A percentile compares a stretch with the other conserved stretches of the same genome.
phyloP scores from a whole-genome alignment of 805 yeast genomes.

The Priceomyces medius region DNA sequence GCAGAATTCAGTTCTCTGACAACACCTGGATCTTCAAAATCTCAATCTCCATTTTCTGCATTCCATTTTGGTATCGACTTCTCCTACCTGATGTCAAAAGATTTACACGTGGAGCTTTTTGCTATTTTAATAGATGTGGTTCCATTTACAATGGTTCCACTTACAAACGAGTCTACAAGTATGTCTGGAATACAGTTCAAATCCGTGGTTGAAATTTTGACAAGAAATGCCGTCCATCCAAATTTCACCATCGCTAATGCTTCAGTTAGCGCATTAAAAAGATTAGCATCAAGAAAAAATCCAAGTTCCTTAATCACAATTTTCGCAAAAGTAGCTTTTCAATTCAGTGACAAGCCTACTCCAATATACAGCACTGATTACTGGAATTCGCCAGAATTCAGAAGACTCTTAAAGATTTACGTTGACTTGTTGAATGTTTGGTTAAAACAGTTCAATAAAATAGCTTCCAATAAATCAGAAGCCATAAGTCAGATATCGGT shows the following conservation, averaged over 20 bases:
- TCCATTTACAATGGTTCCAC: conserved; percentile 57
- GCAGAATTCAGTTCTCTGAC: conserved; percentile 14
- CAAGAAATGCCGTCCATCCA: conserved; percentile 72
- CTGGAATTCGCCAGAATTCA: conserved; percentile 60
- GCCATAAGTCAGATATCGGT: conserved; percentile 27
- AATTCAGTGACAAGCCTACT: conserved; percentile 69
- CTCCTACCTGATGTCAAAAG: conserved; percentile 30
- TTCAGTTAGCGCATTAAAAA: conserved; percentile 60
- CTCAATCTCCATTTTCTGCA: conserved; percentile 40
- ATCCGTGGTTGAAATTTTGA: conserved; percentile 68
- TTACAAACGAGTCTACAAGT: conserved; percentile 30
- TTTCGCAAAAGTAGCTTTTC: conserved; percentile 78
- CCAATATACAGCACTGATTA: conserved; percentile 55
- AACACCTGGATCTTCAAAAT: conserved; percentile 17
- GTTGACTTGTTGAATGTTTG: conserved; percentile 80
- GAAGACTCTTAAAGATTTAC: conserved; percentile 61
- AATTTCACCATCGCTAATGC: conserved; percentile 62
- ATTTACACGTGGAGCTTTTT: conserved; percentile 57
- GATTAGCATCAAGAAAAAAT: conserved; percentile 64
- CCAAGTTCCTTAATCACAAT: conserved; percentile 69
- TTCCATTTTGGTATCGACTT: conserved; percentile 42
- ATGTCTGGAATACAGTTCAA: conserved; percentile 53
- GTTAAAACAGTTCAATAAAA: conserved; percentile 62
- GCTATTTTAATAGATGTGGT: conserved; percentile 67
- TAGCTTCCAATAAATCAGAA: conserved; percentile 12